Evolutionary conservation across 139 green algal species (phyloP), one percentile per base, ranked within the genome.

Genomic region (Tetradesmus lagerheimii): DNA sequence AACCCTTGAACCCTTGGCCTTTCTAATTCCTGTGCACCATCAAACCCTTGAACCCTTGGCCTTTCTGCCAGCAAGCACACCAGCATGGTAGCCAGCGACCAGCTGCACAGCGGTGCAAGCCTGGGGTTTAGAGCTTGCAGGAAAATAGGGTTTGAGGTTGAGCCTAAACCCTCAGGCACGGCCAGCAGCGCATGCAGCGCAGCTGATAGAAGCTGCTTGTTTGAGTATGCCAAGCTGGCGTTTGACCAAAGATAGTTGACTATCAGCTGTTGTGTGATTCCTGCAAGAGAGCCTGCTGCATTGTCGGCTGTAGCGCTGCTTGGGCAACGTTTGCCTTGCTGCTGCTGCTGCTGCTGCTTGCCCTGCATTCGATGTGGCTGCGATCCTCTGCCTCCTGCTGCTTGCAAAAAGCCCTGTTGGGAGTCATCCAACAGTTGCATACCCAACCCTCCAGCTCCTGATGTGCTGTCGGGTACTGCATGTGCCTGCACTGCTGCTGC

Each of bases 1-100:
- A 71, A 71, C 23, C 23, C 57, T 6, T 5, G 35, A 23, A 45
- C 41, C 16, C 45, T 86, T 41, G 39, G 35, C 25, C 16, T 27
- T 11, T 45, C 3, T 16, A 64, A 4, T 0, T 84, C 41, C 11
- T 74, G 43, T 71, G 20, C 8, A 9, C 20, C 57, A n/a, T 6
- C 20, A 20, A 71, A 71, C 23, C 23, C 57, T 6, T 5, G 35
- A 23, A 45, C 41, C 16, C 45, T 86, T 41, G 39, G 35, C 25
- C 16, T 27, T 11, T 45, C 43, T 31, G 45, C 82, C 34, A 78
- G 57, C 39, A 41, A 2, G 25, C 82, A 87, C 9, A 78, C 82
- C 82, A 87, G 27, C 82, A 87, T 38, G 9, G 29, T 45, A 57
- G 82, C 82, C 38, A 87, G 25, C 4, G 82, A 50, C 82, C 82